Evolutionary conservation across 495 filamentous ascomycete genomes (phyloP).

Genomic region (Xylaria intraflava): DNA sequence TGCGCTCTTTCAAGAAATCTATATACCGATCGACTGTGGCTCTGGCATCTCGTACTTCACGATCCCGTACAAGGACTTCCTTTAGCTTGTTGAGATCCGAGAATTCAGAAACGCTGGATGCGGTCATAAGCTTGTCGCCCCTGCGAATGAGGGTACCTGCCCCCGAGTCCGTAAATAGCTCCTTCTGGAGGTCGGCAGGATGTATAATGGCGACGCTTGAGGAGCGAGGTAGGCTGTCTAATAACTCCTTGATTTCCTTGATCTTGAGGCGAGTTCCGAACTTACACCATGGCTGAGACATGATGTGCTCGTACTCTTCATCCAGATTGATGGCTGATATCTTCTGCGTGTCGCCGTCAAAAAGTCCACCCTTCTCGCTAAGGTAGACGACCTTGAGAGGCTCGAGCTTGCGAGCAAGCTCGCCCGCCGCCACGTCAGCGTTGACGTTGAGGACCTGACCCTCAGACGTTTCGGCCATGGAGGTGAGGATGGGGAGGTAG

Average conservation of each 20-base stretch:
- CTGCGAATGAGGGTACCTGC: constrained; percentile 92
- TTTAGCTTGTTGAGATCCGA: constrained; percentile 70
- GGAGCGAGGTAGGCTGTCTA: constrained; percentile 77
- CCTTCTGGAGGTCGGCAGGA: constrained; percentile 88
- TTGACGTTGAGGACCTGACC: constrained; percentile 98
- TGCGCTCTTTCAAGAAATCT: constrained; percentile 62
- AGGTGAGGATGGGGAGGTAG: constrained; percentile 90
- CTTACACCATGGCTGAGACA: constrained; percentile 93
- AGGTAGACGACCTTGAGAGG: constrained; percentile 98
- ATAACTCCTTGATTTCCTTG: constrained; percentile 93
- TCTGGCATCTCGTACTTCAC: constrained; percentile 75
- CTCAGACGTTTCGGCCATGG: constrained; percentile 90
- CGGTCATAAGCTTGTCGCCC: constrained; percentile 81
- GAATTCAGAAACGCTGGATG: constrained; percentile 68
- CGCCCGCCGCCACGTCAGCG: constrained; percentile 92
- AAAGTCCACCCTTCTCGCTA: constrained; percentile 93
- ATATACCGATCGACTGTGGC: constrained; percentile 83
- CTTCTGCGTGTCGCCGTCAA: constrained; percentile 91
- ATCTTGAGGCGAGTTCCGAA: constrained; percentile 97
- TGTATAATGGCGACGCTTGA: constrained; percentile 98
- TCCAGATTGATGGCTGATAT: constrained; percentile 97
- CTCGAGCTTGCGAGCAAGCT: constrained; percentile 81
- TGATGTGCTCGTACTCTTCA: constrained; percentile 91
- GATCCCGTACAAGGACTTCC: constrained; percentile 75
- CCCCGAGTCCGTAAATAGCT: constrained; percentile 92